phyloP scores from a whole-genome alignment of 257 asterid genomes.

The Ophiorrhiza pumila region DNA sequence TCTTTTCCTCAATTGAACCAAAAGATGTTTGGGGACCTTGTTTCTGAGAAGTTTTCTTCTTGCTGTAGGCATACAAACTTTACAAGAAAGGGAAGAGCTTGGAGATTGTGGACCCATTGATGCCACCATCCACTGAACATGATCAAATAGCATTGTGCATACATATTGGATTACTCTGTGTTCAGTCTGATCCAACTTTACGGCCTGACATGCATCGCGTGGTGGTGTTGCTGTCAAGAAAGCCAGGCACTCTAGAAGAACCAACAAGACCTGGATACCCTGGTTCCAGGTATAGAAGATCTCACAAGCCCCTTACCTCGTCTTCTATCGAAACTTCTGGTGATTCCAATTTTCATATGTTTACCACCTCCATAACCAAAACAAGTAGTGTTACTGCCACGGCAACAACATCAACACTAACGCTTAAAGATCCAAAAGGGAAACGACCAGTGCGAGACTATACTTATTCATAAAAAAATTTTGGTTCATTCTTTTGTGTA shows the following conservation, averaged over 20 bases:
- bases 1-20: background rate
- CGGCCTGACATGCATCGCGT: conserved; percentile 85
- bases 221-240: conserved; percentile 60
- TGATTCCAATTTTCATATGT: conserved; percentile 37
- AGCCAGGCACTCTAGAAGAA: conserved; percentile 63
- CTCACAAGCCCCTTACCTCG: conserved; percentile 29
- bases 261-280: conserved; percentile 77
- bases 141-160: conserved; percentile 51
- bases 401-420: conserved; percentile 32
- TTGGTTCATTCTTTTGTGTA: conserved; percentile 23
- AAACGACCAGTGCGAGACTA: conserved; percentile 47
- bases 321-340: conserved; percentile 50
- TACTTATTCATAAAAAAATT: conserved; percentile 22
- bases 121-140: conserved; percentile 48
- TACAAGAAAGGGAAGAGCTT: conserved; percentile 65
- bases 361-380: conserved; percentile 41
- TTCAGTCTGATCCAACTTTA: conserved; percentile 64
- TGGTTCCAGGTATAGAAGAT: conserved; percentile 50
- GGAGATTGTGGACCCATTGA: conserved; percentile 62
- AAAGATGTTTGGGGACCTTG: background rate
- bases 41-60: background rate
- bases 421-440: conserved; percentile 41
- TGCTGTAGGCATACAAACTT: conserved; percentile 65
- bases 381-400: conserved; percentile 42
- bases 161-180: conserved; percentile 72